Evolutionary conservation across 352 stramenopile species (phyloP), one percentile per base, ranked within the genome.

Genomic region (Pythium brachiatum): DNA sequence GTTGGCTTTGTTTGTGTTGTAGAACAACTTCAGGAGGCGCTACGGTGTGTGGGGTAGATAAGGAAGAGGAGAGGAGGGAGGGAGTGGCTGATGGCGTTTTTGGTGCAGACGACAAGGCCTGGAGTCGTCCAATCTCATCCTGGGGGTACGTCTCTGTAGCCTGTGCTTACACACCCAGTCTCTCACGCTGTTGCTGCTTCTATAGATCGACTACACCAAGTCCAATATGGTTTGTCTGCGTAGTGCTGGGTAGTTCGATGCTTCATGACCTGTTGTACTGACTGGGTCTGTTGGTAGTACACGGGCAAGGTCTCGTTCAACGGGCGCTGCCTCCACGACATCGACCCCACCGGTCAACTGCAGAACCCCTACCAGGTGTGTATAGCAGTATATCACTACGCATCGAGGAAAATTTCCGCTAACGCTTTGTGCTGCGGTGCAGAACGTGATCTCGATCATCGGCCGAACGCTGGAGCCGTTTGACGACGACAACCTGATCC

Each of bases 141-240:
- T 92, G 23, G 82, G 75, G 0, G 80, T 89, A 70, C 62, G 80
- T 77, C 8, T 7, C 9, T 41, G 5, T 15, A 16, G 12, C 34
- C 34, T 15, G 34, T 13, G 34, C 0, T 23, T 25, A 2, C n/a
- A 18, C 20, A 11, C 16, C 15, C 43, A 18, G 12, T 20, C 8
- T 7, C 43, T 29, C 18, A 27, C 15, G 27, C 53, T 7, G 20
- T 20, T 48, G n/a, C 47, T 62, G 16, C 18, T 26, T 20, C 23
- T n/a, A n/a, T 53, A 89, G 80, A 76, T 92, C 46, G 82, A 94
- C 73, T 92, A 79, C 57, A 94, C 82, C 20, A 83, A 85, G 51
- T 90, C 77, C 57, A 94, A 94, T 57, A 82, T 69, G 66, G 81
- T 88, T 67, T n/a, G n/a, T n/a, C n/a, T n/a, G n/a, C n/a, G n/a